Percentiles rank a stretch among this genome's conserved stretches.
phyloP scores from a whole-genome alignment of 345 rosid genomes.

The Eucalyptus albens region DNA sequence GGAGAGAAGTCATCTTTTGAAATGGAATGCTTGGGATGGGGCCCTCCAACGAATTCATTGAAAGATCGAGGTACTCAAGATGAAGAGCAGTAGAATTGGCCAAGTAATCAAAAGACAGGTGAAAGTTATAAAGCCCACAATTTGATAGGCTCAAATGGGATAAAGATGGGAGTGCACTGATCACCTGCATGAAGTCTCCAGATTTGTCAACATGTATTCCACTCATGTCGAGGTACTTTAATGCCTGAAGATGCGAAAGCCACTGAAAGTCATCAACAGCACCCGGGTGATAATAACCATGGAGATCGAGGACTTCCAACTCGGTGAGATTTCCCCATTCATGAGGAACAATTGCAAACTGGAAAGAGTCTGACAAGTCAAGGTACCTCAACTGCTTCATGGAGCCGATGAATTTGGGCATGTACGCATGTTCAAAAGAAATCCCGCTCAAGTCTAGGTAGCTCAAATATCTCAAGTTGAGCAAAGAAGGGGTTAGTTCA shows the following conservation, averaged over 20 bases:
- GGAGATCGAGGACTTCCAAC: not conserved
- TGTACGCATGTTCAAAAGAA: not conserved
- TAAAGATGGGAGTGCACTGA: not conserved
- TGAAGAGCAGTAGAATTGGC: not conserved
- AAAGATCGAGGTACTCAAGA: not conserved
- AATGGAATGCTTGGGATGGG: no score
- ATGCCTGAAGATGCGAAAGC: not conserved
- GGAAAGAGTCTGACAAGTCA: fast-evolving
- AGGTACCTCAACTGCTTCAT: not conserved
- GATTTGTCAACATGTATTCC: fast-evolving
- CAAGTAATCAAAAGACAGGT: fast-evolving
- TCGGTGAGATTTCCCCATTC: not conserved
- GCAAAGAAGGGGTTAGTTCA: not conserved
- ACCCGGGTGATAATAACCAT: fast-evolving
- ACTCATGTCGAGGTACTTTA: not conserved
- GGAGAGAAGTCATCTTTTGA: not conserved
- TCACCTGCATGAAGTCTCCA: not conserved
- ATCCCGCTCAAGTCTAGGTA: not conserved
- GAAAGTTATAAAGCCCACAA: not conserved
- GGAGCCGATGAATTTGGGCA: not conserved
- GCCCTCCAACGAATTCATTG: fast-evolving
- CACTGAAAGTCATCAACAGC: not conserved
- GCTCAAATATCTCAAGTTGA: not conserved
- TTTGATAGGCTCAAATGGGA: not conserved
- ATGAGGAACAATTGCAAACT: not conserved